Base-by-base conservation (phyloP, 2,329 filamentous ascomycete genomes). In the Amesomyces nigricolor region DNA sequence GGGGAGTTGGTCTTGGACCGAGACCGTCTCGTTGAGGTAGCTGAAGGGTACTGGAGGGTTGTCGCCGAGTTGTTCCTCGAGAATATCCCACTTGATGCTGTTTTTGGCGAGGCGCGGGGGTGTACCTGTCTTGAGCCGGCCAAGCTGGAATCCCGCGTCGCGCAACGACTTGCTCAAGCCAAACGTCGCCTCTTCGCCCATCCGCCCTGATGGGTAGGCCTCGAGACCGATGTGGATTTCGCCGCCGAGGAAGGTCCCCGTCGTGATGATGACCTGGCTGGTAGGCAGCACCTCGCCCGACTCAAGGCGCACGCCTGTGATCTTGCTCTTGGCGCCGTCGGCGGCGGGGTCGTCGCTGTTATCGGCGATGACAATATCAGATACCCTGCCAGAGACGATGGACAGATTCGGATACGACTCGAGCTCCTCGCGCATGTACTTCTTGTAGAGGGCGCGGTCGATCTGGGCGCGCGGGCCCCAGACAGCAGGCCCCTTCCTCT, bases 401-500 rank as follows among this genome's bases (percentile, higher is more conserved):
- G 83, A 87, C 59, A 99, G 71, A 60, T 91, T 91, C 38, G 84
- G 79, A 61, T 95, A 96, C 4, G 76, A 73, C 59, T 83, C 73
- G 63, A 99, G 82, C 73, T 96, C 91, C 65, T 90, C 87, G 58
- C 82, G 83, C 94, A 99, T 97, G 68, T 96, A 81, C 66, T 83
- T 86, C 73, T 91, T 87, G 73, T 97, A 99, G 39, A 99, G 74
- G 58, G 81, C 81, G 58, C 94, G 83, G 71, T 99, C 94, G 70
- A 99, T 97, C 76, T 99, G 94, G 47, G 94, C 94, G 52, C 94
- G 81, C 0, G 94, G 94, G 10, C 94, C 94, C 94, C 94, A 99
- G 26, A 99, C 94, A 3, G 94, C 94, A 5, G 92, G 90, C 0
- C 94, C 94, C 68, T 97, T 97, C 61, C 82, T 88, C 50, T 83